Percentiles rank a stretch among this genome's conserved stretches.
These are phyloP conservation scores for Aspergillus tubingensis DNA, from an alignment of 2,329 filamentous ascomycete species.

Conservation along the genomic window DNA sequence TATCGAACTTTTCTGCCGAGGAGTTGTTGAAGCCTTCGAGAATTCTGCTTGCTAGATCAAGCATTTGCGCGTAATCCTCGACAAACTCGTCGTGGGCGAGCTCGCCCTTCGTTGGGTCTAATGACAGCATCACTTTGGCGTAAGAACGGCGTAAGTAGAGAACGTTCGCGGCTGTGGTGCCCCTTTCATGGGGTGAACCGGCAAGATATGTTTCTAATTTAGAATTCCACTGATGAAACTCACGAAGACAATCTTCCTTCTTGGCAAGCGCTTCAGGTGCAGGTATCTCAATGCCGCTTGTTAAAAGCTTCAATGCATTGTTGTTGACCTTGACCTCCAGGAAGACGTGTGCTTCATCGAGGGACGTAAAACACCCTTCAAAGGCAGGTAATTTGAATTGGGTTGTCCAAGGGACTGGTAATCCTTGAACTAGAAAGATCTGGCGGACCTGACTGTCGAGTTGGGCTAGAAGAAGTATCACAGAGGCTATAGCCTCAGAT, in stretches of 20 bases:
- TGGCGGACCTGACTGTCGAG: slow-evolving; percentile 6
- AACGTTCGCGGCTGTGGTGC: background rate
- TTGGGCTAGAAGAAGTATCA: background rate
- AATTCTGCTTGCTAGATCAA: background rate
- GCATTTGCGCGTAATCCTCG: background rate
- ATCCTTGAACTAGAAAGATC: background rate
- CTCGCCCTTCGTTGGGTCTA: background rate
- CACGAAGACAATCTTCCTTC: background rate
- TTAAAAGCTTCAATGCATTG: background rate
- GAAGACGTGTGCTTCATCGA: background rate
- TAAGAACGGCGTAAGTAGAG: background rate
- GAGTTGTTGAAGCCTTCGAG: background rate
- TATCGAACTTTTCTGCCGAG: too few relatives aligned
- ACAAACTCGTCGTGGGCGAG: background rate
- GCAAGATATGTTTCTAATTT: background rate
- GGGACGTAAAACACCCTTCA: background rate
- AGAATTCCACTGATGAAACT: background rate
- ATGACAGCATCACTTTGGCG: background rate
- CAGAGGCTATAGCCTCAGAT: background rate
- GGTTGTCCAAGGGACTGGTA: background rate
- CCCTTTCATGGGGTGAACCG: background rate
- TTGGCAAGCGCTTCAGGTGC: background rate
- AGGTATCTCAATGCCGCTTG: background rate
- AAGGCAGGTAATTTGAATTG: background rate
- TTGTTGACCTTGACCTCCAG: background rate